Evolutionary conservation across 257 asterid genomes (phyloP), one percentile per base, ranked within the genome.

Genomic region (Solanum appendiculatum): DNA sequence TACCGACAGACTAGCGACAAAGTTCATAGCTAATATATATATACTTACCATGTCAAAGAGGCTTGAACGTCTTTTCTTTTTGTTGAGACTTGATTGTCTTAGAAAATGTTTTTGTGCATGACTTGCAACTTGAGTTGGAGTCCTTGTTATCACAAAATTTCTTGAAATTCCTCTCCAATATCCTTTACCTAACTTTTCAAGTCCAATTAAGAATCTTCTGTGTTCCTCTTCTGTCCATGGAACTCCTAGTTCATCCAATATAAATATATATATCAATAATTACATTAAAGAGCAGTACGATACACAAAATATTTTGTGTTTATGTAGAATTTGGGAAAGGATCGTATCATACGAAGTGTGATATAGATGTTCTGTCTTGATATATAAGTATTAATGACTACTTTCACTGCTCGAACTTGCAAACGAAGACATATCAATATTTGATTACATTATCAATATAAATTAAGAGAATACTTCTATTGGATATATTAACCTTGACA

Each of bases 171-270:
- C 91, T 91, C 88, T 90, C 93, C 93, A 91, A 58, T 91, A 91
- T 6, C 93, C 93, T 86, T 89, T 91, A 3, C 93, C 93, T 31
- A 87, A 86, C 54, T 87, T 89, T 81, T 89, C 90, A 18, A 91
- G 82, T 64, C 93, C 93, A 85, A 86, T 8, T 12, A 91, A 83
- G 66, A 91, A 91, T 40, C 74, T 39, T 60, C 37, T 86, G 81
- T 91, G 93, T 88, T 91, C 93, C 85, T 90, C 93, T 82, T 89
- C 92, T 74, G 81, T 91, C 93, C 93, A 91, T 1, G 92, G 74
- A 33, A 87, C 86, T 25, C 93, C 93, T 91, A 7, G 74, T 3
- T 75, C 1, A 29, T 70, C 31, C 73, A 75, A 58, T 78, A 78
- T 14, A 78, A 77, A 13, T 9, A 6, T 3, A 12, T 42, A 42